Evolutionary conservation across 257 asterid genomes (phyloP).

Genomic region (Nicotiana otophora): DNA sequence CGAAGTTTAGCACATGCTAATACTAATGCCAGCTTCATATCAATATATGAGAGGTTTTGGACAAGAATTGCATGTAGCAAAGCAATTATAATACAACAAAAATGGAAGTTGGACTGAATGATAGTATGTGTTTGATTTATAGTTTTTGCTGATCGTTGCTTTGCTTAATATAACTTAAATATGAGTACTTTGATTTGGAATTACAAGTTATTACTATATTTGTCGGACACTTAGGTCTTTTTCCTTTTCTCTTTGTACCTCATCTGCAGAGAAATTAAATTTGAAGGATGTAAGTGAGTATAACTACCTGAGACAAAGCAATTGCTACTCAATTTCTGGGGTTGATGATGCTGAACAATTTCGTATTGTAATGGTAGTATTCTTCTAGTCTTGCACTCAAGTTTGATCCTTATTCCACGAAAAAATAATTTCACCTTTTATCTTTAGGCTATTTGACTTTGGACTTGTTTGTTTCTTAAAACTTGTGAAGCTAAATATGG

Average conservation of each 20-base stretch:
- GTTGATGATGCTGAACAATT: constrained; percentile 96
- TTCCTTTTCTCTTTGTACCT: background rate
- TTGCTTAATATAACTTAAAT: background rate
- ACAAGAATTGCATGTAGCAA: background rate
- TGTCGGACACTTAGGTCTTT: background rate
- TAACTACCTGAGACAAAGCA: constrained; percentile 81
- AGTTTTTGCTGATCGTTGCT: background rate
- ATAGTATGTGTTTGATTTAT: constrained; percentile 1
- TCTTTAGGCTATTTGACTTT: background rate
- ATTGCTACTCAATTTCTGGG: constrained; percentile 68
- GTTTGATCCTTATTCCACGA: background rate
- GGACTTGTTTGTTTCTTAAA: constrained; percentile 4
- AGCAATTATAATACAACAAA: background rate
- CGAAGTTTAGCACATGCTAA: background rate
- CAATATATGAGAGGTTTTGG: constrained; percentile 3
- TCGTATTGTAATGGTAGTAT: constrained; percentile 58
- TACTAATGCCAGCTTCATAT: background rate
- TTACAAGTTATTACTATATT: background rate
- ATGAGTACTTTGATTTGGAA: background rate
- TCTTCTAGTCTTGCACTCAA: background rate
- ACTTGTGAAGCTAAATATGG: constrained; percentile 13
- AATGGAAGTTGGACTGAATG: background rate
- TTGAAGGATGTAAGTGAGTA: constrained; percentile 67
- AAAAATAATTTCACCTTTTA: background rate
- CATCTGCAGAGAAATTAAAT: constrained; percentile 65